Conservation (phyloP, 2,329 filamentous ascomycete species). For the Graphilbum ipis-grandicollis region DNA sequence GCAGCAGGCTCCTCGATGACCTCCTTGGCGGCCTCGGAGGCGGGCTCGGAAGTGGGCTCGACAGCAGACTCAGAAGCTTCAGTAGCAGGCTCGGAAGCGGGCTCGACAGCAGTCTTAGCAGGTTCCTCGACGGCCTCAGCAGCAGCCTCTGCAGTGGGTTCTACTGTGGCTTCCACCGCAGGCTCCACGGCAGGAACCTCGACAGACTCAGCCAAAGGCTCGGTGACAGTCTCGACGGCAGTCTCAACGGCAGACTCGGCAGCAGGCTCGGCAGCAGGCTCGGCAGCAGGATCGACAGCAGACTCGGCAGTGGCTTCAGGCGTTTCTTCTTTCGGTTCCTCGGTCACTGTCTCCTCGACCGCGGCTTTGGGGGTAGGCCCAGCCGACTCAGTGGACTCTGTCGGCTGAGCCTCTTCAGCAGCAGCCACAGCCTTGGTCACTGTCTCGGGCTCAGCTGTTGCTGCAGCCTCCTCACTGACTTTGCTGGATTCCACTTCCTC, state of each 20-base stretch:
- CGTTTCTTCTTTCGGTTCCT: too few species aligned
- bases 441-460: too few species aligned
- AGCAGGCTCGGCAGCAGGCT: background rate
- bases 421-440: too few species aligned
- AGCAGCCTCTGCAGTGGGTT: slow-evolving; percentile 1
- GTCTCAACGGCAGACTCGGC: background rate
- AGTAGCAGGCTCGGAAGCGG: background rate
- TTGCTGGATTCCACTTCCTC: background rate
- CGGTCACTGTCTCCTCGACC: too few species aligned
- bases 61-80: slow-evolving; percentile 2
- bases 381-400: background rate
- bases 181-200: background rate
- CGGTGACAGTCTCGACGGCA: background rate
- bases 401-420: too few species aligned
- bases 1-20: background rate
- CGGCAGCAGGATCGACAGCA: background rate
- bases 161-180: background rate
- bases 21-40: slow-evolving; percentile 2
- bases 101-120: background rate
- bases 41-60: background rate
- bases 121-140: slow-evolving; percentile 1
- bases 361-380: background rate
- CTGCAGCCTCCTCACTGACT: too few species aligned
- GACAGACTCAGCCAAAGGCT: background rate
- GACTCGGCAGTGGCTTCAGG: background rate